Conservation (phyloP, 176 grass and related monocot genomes). For the Carex cristatella region DNA sequence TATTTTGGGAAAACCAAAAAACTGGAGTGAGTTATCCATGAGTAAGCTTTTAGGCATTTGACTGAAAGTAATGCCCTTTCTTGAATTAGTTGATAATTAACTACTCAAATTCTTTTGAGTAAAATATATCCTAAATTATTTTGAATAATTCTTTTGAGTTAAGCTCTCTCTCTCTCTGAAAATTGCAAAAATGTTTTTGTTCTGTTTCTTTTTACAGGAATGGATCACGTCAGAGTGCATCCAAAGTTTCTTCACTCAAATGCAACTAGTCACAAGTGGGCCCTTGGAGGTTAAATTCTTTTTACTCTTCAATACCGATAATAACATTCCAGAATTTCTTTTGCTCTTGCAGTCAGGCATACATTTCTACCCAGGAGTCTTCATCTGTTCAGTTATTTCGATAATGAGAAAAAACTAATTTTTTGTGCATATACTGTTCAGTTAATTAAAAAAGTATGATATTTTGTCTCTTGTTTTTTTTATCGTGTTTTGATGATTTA, state of each 20-base stretch:
- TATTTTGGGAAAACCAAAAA: background rate
- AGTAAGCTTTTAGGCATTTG: background rate
- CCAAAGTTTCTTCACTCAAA: constrained; percentile 98
- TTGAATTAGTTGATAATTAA: background rate
- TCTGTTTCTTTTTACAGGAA: constrained; percentile 47
- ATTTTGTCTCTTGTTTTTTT: background rate
- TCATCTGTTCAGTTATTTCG: constrained; percentile 9
- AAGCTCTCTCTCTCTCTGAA: background rate
- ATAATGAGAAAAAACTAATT: background rate
- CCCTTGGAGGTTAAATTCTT: constrained; percentile 64
- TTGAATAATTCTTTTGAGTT: background rate
- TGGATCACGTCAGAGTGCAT: constrained; percentile 94
- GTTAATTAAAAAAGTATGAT: background rate
- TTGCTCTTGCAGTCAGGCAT: background rate
- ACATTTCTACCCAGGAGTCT: background rate
- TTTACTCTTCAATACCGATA: background rate
- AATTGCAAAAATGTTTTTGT: background rate
- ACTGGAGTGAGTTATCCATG: background rate
- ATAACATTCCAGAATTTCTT: background rate
- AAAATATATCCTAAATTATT: background rate
- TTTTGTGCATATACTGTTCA: background rate
- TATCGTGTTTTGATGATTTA: background rate
- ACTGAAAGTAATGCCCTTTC: background rate
- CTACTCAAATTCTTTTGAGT: background rate
- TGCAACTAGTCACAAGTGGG: constrained; percentile 99